Conservation (phyloP, 179 eudicot species). For the Corrigiola litoralis region DNA sequence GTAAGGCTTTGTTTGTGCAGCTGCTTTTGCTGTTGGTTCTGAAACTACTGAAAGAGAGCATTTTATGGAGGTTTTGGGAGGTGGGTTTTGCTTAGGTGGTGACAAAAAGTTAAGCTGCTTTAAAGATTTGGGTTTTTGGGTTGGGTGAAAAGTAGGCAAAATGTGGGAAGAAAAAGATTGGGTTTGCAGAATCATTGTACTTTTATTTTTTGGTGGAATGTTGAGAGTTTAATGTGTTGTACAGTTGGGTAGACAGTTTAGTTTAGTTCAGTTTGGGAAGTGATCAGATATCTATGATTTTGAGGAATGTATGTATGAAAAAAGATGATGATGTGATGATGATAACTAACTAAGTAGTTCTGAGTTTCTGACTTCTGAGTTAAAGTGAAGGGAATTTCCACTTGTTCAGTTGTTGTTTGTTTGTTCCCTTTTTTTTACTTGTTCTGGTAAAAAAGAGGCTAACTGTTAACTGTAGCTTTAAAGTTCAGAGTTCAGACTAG, state of each 20-base stretch:
- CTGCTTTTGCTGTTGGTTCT: constrained; percentile 26
- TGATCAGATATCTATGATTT: too few relatives aligned
- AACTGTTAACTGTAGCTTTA: too few relatives aligned
- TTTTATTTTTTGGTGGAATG: neutral
- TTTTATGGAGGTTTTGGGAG: constrained; percentile 21
- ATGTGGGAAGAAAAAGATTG: constrained; percentile 31
- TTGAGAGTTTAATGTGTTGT: neutral
- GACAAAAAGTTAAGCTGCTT: constrained; percentile 25
- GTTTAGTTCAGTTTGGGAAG: too few relatives aligned
- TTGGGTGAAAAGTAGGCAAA: constrained; percentile 29
- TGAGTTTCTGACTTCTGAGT: too few relatives aligned
- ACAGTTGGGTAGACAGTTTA: too few relatives aligned
- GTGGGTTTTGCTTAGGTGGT: constrained; percentile 19
- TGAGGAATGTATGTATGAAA: too few relatives aligned
- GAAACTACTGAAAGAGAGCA: constrained; percentile 45
- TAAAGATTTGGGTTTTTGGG: constrained; percentile 20
- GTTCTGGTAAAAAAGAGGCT: too few relatives aligned
- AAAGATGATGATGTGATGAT: neutral
- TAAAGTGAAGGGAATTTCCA: too few relatives aligned
- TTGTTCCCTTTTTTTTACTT: too few relatives aligned
- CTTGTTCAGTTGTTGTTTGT: too few relatives aligned
- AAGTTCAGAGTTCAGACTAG: too few relatives aligned
- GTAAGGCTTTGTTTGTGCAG: constrained; percentile 39
- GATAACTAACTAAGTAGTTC: too few relatives aligned
- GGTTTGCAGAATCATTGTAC: constrained; percentile 31